Percentiles rank a stretch among this genome's conserved stretches.
Evolutionary conservation across 768 basidiomycete species (phyloP).

Genomic region (Wakefieldia striispora): DNA sequence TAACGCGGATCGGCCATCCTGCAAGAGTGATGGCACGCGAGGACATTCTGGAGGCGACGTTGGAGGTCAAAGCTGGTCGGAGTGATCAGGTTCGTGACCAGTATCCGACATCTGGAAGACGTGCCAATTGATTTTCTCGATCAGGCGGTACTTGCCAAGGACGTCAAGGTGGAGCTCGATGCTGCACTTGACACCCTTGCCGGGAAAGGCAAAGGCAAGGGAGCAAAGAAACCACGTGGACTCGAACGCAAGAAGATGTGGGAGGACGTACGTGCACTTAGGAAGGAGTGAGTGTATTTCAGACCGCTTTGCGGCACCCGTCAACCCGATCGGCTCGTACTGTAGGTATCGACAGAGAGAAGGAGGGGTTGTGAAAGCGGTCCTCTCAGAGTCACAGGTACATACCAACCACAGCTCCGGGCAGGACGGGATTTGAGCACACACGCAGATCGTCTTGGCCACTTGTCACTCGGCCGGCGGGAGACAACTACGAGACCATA

Average conservation of each 20-base stretch:
- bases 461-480: slow-evolving; percentile 96
- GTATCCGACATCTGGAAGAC: background rate
- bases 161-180: slow-evolving; percentile 87
- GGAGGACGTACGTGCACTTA: slow-evolving; percentile 80
- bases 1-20: slow-evolving; percentile 93
- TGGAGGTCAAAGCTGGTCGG: slow-evolving; percentile 69
- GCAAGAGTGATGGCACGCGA: slow-evolving; percentile 82
- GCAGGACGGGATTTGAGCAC: background rate
- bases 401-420: background rate
- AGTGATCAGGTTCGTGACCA: slow-evolving; percentile 58
- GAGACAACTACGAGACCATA: slow-evolving; percentile 67
- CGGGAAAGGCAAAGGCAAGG: slow-evolving; percentile 72
- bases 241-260: slow-evolving; percentile 80
- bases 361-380: slow-evolving; percentile 76
- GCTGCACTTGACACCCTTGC: slow-evolving; percentile 61
- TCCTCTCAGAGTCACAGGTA: slow-evolving; percentile 78
- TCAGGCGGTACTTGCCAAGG: slow-evolving; percentile 79
- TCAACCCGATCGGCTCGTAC: background rate
- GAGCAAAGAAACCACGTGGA: slow-evolving; percentile 68
- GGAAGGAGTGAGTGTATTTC: slow-evolving; percentile 75
- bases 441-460: slow-evolving; percentile 71
- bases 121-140: background rate
- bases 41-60: slow-evolving; percentile 61
- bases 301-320: background rate
- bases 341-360: slow-evolving; percentile 85